Evolutionary conservation across 768 basidiomycete species (phyloP), one percentile per base, ranked within the genome.

Genomic region (Cystobasidium onofrii): DNA sequence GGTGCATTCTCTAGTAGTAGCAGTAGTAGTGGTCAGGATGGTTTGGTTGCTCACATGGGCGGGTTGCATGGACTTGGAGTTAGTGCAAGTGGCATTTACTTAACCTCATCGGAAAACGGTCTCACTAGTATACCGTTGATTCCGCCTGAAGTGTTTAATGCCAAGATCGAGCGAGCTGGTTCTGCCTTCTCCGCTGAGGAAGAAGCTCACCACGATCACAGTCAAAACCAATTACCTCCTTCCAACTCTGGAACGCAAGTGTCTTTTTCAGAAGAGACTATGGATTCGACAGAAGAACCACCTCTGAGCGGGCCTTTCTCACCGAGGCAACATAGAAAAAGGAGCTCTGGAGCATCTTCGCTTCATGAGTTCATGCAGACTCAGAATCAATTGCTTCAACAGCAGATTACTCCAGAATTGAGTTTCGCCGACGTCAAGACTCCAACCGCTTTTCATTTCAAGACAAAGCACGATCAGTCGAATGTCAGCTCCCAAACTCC

Each of bases 371-470:
- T 7, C 23, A 25, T 25, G 17, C 23, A 41, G n/a, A 29, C 15
- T 44, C 63, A 39, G 20, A 9, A 27, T 7, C 63, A 27, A 39
- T 34, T 7, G 12, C 61, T 6, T 9, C 63, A 39, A 10, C 27
- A 39, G 25, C 63, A 64, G 23, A 6, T 25, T 64, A 25, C 36
- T 7, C 46, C 10, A 4, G 69, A 55, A 36, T 20, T 55, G 7
- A 55, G 6, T 23, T 71, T 71, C 39, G 54, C 69, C 6, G 69
- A 71, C 25, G 10, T 71, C 9, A 71, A 71, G 69, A 71, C 69
- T n/a, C 69, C 69, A 18, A 71, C 69, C 23, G 69, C 69, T 29
- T 36, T 57, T 34, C 69, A 71, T 52, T 71, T 55, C 33, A 54
- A 52, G 15, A 10, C 27, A 17, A 29, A 57, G 12, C 10, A 34